Conservation (phyloP, 805 yeast species). For the Saccharomycopsis fermentans region DNA sequence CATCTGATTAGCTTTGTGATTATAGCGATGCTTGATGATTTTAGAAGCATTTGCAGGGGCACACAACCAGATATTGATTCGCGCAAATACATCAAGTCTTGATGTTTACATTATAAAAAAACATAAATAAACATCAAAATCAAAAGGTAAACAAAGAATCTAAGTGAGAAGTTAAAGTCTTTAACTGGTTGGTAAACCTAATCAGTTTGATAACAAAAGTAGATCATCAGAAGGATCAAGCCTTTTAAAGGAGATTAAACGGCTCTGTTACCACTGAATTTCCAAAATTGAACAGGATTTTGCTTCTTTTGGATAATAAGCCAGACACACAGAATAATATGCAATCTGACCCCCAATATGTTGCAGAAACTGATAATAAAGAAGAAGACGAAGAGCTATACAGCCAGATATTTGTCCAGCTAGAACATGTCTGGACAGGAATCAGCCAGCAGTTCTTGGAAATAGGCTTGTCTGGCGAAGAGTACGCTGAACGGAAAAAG, state of each 20-base stretch:
- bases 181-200: too few relatives aligned
- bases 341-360: not conserved
- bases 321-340: not conserved
- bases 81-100: not conserved
- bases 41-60: not conserved
- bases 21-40: not conserved
- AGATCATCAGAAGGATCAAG: not conserved
- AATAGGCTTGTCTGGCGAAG: constrained; percentile 10
- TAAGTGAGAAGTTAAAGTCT: too few relatives aligned
- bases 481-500: not conserved
- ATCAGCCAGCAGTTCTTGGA: constrained; percentile 5
- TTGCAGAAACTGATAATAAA: not conserved
- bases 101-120: not conserved
- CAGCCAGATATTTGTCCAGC: not conserved
- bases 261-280: too few relatives aligned
- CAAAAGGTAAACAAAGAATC: not conserved
- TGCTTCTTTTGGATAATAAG: not conserved
- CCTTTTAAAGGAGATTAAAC: too few relatives aligned
- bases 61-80: not conserved
- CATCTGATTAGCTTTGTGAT: not conserved
- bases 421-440: constrained; percentile 1
- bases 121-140: not conserved
- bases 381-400: not conserved
- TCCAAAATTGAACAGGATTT: too few relatives aligned
- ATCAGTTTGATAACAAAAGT: too few relatives aligned